Percentiles rank a stretch among this genome's conserved stretches.
Evolutionary conservation across 345 rosid species (phyloP).

Genomic region (Eucalyptus erythrocorys): DNA sequence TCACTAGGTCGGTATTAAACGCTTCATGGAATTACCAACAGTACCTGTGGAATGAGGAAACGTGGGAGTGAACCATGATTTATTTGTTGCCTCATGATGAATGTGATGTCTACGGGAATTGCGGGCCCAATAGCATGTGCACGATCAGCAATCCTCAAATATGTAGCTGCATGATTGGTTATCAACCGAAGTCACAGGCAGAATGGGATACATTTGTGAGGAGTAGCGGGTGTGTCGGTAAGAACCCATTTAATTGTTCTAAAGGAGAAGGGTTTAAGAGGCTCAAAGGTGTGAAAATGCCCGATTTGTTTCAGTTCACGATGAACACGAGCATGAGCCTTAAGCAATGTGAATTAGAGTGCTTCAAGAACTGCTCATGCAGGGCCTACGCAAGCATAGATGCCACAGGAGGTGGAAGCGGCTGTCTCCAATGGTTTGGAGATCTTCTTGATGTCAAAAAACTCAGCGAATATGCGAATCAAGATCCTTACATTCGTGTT

Average conservation of each 20-base stretch:
- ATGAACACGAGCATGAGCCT: neutral
- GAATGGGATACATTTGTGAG: slow-evolving; percentile 1
- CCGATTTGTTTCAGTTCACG: neutral
- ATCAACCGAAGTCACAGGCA: neutral
- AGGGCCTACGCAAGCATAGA: neutral
- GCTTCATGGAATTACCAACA: neutral
- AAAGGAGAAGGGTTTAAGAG: neutral
- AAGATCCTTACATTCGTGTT: neutral
- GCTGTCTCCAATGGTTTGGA: neutral
- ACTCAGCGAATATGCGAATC: neutral
- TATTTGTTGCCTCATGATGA: neutral
- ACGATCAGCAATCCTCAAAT: neutral
- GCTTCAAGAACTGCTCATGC: neutral
- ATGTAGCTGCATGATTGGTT: slow-evolving; percentile 12
- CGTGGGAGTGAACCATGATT: neutral
- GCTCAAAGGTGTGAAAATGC: neutral
- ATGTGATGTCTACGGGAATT: neutral
- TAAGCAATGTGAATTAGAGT: neutral
- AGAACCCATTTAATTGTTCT: neutral
- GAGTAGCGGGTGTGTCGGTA: slow-evolving; percentile 6
- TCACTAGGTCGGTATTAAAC: neutral
- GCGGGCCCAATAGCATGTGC: neutral
- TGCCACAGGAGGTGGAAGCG: neutral
- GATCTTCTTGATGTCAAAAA: neutral
- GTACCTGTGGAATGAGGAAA: neutral